Conservation (phyloP, 306 rosid species). For the Fragaria ananassa region DNA sequence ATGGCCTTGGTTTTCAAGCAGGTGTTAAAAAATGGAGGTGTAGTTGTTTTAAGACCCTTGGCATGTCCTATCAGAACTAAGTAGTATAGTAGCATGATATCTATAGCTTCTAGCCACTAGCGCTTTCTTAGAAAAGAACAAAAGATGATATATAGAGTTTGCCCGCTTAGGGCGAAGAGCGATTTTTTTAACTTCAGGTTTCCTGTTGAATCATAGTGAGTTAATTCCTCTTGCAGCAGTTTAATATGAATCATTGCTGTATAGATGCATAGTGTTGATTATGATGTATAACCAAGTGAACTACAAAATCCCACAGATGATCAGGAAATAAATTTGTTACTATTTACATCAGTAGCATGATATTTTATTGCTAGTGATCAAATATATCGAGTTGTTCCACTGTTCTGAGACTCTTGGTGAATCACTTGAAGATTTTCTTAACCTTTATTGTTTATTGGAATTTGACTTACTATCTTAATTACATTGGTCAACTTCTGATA, state of each 20-base stretch:
- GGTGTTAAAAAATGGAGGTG: not conserved
- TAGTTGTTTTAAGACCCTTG: not conserved
- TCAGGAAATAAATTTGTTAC: not conserved
- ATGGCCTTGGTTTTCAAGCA: not conserved
- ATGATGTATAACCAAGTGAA: not conserved
- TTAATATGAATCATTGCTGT: not conserved
- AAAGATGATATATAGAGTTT: not conserved
- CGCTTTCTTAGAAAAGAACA: not conserved
- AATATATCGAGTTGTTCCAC: not conserved
- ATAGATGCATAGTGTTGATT: not conserved
- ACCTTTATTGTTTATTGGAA: not conserved
- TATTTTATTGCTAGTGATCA: not conserved
- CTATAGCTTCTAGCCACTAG: not conserved
- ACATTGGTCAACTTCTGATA: not conserved
- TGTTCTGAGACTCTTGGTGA: not conserved
- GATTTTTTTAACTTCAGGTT: not conserved
- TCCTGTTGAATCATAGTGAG: not conserved
- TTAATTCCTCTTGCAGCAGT: not conserved
- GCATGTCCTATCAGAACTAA: not conserved
- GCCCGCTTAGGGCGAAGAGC: not conserved
- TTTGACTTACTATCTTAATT: not conserved
- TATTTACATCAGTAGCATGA: no score
- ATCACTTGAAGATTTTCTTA: not conserved
- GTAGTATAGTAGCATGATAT: not conserved
- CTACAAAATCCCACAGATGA: not conserved